phyloP scores from a whole-genome alignment of 2,329 filamentous ascomycete species.

The Talaromyces sp. region DNA sequence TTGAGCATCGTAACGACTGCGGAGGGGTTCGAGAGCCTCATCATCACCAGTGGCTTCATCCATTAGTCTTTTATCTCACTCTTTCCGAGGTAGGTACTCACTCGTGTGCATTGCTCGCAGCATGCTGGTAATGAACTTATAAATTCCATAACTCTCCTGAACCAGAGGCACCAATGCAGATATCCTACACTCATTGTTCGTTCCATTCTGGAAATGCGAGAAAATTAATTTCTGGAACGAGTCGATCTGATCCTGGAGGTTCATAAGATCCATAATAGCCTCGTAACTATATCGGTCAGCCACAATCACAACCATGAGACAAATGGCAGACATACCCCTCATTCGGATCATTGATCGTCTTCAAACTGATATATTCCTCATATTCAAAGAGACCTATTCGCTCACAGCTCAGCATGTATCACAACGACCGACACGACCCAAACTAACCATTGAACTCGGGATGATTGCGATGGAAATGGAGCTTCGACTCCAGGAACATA shows the following conservation, averaged over 20 bases:
- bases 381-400: conserved; percentile 82
- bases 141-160: conserved; percentile 97
- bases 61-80: background rate
- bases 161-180: conserved; percentile 90
- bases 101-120: conserved; percentile 94
- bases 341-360: conserved; percentile 97
- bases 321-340: conserved; percentile 64
- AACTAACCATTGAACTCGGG: conserved; percentile 86
- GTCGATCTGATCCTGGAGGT: conserved; percentile 95
- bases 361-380: conserved; percentile 96
- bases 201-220: conserved; percentile 86
- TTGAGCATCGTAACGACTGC: conserved; percentile 87
- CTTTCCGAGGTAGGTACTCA: conserved; percentile 49
- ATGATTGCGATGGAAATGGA: conserved; percentile 94
- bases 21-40: conserved; percentile 83
- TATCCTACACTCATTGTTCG: conserved; percentile 95
- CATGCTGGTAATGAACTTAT: conserved; percentile 99
- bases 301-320: background rate
- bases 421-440: background rate
- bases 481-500: conserved; percentile 88
- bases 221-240: conserved; percentile 98
- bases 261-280: conserved; percentile 95
- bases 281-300: conserved; percentile 59
- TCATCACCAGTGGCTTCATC: conserved; percentile 81
- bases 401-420: conserved; percentile 4